A percentile compares a stretch with the other conserved stretches of the same genome.
phyloP scores from a whole-genome alignment of 805 yeast genomes.

The Yamadazyma phyllophila region DNA sequence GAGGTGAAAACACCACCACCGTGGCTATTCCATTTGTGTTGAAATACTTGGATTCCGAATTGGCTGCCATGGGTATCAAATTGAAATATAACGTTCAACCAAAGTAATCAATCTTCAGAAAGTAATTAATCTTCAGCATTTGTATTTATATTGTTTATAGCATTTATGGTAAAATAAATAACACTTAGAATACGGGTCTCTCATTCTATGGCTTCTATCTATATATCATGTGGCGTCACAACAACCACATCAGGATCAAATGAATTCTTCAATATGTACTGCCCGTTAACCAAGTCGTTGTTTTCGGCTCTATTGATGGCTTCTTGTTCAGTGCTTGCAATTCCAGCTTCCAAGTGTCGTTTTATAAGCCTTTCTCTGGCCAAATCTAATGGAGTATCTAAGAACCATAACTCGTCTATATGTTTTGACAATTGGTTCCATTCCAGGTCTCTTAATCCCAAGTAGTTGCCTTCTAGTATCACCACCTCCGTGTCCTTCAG shows the following conservation, averaged over 20 bases:
- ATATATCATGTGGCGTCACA: conserved; percentile 3
- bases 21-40: conserved; percentile 96
- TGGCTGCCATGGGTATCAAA: conserved; percentile 96
- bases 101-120: conserved; percentile 2
- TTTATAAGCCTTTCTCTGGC: conserved; percentile 60
- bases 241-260: conserved; percentile 17
- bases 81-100: conserved; percentile 87
- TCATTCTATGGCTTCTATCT: background rate
- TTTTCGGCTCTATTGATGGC: conserved; percentile 51
- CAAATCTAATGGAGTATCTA: conserved; percentile 43
- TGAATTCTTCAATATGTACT: conserved; percentile 26
- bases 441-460: conserved; percentile 54
- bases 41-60: conserved; percentile 90
- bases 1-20: conserved; percentile 91
- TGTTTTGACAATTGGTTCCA: conserved; percentile 52
- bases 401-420: conserved; percentile 49
- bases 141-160: conserved; percentile 10
- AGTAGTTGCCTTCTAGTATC: conserved; percentile 74
- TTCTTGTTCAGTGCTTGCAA: conserved; percentile 44
- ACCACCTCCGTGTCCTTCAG: conserved; percentile 49
- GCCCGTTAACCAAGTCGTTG: conserved; percentile 68
- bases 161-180: conserved; percentile 8
- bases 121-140: conserved; percentile 2
- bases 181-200: background rate
- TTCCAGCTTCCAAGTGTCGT: conserved; percentile 63